Evolutionary conservation across 257 asterid species (phyloP), one percentile per base, ranked within the genome.

Genomic region (Plectranthus barbatus): DNA sequence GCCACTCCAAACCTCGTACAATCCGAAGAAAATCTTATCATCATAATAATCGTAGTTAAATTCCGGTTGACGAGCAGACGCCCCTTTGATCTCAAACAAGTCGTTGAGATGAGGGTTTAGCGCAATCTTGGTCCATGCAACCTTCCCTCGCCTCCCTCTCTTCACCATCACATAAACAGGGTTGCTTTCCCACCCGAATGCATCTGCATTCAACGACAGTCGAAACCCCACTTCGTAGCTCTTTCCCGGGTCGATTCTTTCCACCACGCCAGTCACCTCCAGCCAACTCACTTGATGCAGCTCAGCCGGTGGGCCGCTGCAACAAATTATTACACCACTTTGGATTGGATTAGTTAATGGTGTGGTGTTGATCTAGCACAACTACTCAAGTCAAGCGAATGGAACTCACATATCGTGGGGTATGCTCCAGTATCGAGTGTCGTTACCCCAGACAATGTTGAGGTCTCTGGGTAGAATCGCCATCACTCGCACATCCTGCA

Each of bases 1-100:
- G 15, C 86, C 89, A 62, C 81, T 75, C 89, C 84, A 83, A 12
- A 80, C 80, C 58, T 83, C 89, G 37, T 83, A 80, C 55, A 77
- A 21, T 7, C 83, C 83, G 57, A 80, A 80, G 65, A 65, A 72
- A 34, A 81, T 55, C 63, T 53, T 72, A 0, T 12, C 1, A 12
- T 52, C 64, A 2, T 17, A 4, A 7, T 44, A 6, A 33, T 52
- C 51, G 13, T 0, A 3, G 9, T 64, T 23, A 4, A 15, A n/a
- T n/a, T 34, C 60, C 12, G 56, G 3, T 49, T 14, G 61, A 17
- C 2, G 4, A 4, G 5, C 7, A 41, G 11, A 20, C 33, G 7
- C 49, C n/a, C 68, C 71, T 23, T 24, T 24, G 6, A 73, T 61
- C 45, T 60, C 72, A 3, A 72, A 68, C 15, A 9, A 20, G 2